These are phyloP conservation scores for Monilinia fructicola DNA, from an alignment of 2,329 filamentous ascomycete species.

Conservation along the genomic window DNA sequence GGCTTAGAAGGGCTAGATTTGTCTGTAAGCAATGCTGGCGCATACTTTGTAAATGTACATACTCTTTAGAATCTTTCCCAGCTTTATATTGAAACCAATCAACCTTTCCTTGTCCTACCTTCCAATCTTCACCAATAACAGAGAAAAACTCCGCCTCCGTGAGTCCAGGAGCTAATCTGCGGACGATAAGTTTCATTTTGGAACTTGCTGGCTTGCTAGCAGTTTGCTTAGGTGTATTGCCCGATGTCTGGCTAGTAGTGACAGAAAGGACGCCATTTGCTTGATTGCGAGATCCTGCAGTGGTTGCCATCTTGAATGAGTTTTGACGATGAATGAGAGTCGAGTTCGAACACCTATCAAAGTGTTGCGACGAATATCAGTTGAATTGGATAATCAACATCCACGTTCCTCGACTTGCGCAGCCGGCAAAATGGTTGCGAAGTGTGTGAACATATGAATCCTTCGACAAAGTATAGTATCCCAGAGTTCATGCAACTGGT, in stretches of 20 bases:
- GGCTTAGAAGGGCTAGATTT: conserved; percentile 72
- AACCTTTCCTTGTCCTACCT: conserved; percentile 72
- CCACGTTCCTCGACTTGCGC: background rate
- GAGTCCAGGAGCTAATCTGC: conserved; percentile 82
- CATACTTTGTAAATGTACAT: conserved; percentile 40
- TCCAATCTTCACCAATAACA: conserved; percentile 78
- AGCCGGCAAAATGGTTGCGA: background rate
- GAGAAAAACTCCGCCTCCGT: conserved; percentile 74
- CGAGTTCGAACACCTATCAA: conserved; percentile 17
- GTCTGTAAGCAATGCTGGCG: conserved; percentile 21
- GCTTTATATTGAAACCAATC: conserved; percentile 77
- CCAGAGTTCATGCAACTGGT: background rate
- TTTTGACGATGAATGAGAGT: background rate
- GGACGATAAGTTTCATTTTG: conserved; percentile 80
- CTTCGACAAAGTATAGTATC: background rate
- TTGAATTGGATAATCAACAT: background rate
- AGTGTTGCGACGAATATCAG: background rate
- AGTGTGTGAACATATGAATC: background rate
- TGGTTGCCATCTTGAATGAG: conserved; percentile 24
- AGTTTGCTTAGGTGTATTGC: conserved; percentile 44
- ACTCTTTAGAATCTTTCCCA: conserved; percentile 85
- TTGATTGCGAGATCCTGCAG: conserved; percentile 39
- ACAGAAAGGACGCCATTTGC: conserved; percentile 56
- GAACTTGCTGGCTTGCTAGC: conserved; percentile 48
- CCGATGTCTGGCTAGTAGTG: conserved; percentile 47